These are phyloP conservation scores for Apiospora arundinis DNA, from an alignment of 2,329 filamentous ascomycete genomes.

Conservation along the genomic window DNA sequence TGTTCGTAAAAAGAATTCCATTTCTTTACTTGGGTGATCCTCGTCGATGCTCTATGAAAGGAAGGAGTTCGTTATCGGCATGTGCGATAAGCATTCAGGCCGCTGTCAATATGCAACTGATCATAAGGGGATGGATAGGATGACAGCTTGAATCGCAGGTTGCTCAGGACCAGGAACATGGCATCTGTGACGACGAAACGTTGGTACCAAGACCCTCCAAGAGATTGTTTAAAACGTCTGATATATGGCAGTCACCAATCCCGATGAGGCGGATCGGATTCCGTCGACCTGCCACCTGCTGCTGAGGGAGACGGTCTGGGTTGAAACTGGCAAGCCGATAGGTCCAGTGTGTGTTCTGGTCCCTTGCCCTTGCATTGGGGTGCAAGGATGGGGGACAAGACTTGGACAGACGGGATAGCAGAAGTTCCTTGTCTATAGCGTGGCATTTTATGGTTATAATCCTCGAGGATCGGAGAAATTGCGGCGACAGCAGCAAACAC, in stretches of 20 bases:
- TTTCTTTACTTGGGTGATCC: not conserved
- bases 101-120: not conserved
- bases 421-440: not conserved
- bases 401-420: not conserved
- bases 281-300: not conserved
- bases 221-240: constrained; percentile 9
- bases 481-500: not conserved
- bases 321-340: not conserved
- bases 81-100: not conserved
- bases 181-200: constrained; percentile 3
- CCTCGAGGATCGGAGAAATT: constrained; percentile 7
- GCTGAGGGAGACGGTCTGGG: not conserved
- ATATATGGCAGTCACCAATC: not conserved
- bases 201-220: not conserved
- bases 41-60: not conserved
- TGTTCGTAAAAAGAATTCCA: not conserved
- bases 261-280: not conserved
- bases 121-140: not conserved
- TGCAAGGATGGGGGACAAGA: not conserved
- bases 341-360: constrained; percentile 6
- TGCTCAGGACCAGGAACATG: constrained; percentile 1
- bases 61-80: constrained; percentile 1
- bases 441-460: constrained; percentile 17
- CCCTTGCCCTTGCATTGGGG: constrained; percentile 10
- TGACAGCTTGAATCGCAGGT: not conserved